Conservation (phyloP, 2,329 filamentous ascomycete genomes). For the Diaporthe caulivora region DNA sequence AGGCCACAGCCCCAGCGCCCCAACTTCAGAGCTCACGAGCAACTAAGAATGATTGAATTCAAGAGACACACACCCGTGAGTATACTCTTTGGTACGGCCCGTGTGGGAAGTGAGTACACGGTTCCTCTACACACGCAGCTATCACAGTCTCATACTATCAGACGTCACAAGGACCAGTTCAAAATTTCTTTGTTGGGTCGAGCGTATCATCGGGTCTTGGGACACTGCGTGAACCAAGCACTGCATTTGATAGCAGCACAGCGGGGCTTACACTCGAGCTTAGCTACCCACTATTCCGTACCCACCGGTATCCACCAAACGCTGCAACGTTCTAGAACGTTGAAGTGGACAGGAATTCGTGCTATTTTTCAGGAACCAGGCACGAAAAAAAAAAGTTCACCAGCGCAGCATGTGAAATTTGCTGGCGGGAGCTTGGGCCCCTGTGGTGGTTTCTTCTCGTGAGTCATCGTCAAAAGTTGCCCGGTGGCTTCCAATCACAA, state of each 20-base stretch:
- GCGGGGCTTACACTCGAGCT: constrained; percentile 6
- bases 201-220: background rate
- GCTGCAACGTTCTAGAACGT: constrained; percentile 32
- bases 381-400: background rate
- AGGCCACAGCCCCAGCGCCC: background rate
- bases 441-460: background rate
- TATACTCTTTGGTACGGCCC: background rate
- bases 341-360: background rate
- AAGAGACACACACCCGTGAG: background rate
- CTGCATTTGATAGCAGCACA: background rate
- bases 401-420: background rate
- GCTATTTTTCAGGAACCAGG: background rate
- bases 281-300: constrained; percentile 28
- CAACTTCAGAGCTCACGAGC: background rate
- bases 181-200: background rate
- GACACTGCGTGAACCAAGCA: background rate
- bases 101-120: background rate
- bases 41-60: background rate
- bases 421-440: constrained; percentile 11
- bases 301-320: constrained; percentile 13
- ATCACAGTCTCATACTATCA: background rate
- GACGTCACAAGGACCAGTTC: background rate
- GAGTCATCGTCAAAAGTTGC: constrained; percentile 16
- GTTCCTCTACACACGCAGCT: background rate
- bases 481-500: constrained; percentile 19